These are phyloP conservation scores for Tripterygium wilfordii DNA, from an alignment of 177 flowering plant genomes.

Conservation along the genomic window DNA sequence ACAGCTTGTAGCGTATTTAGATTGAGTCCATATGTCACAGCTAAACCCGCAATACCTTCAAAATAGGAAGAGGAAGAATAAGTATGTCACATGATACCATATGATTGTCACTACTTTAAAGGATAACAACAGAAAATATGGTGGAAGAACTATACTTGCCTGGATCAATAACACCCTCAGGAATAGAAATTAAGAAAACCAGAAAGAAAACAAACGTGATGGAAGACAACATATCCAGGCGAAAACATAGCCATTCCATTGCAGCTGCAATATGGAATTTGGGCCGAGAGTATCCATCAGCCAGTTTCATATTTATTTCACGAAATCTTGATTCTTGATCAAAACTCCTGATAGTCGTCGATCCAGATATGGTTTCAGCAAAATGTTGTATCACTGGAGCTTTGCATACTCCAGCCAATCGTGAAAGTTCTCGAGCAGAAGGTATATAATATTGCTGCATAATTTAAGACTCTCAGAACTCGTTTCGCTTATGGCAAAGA, in stretches of 20 bases:
- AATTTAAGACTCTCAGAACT: not conserved
- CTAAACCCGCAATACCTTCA: conserved; percentile 59
- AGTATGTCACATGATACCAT: not conserved
- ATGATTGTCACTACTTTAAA: no score
- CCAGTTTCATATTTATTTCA: conserved; percentile 36
- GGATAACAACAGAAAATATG: not conserved
- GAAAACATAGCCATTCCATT: conserved; percentile 66
- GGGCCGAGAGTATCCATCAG: conserved; percentile 45
- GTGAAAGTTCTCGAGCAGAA: conserved; percentile 59
- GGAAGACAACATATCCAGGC: conserved; percentile 53
- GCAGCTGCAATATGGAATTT: conserved; percentile 47
- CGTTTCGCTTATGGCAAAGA: no score
- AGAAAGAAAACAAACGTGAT: conserved; percentile 48
- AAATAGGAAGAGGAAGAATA: no score
- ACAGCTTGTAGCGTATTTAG: conserved; percentile 48
- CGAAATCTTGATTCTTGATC: conserved; percentile 51
- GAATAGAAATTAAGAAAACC: conserved; percentile 49
- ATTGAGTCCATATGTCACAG: conserved; percentile 67
- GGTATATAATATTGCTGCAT: conserved; percentile 63
- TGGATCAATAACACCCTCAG: conserved; percentile 48
- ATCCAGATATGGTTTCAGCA: conserved; percentile 66
- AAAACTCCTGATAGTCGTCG: conserved; percentile 63
- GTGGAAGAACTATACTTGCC: conserved; percentile 25
- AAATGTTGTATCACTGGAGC: conserved; percentile 73
- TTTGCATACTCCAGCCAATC: conserved; percentile 48